A percentile compares a stretch with the other conserved stretches of the same genome.
These are phyloP conservation scores for Wickerhamomyces tratensis DNA, from an alignment of 805 yeast species.

Conservation along the genomic window DNA sequence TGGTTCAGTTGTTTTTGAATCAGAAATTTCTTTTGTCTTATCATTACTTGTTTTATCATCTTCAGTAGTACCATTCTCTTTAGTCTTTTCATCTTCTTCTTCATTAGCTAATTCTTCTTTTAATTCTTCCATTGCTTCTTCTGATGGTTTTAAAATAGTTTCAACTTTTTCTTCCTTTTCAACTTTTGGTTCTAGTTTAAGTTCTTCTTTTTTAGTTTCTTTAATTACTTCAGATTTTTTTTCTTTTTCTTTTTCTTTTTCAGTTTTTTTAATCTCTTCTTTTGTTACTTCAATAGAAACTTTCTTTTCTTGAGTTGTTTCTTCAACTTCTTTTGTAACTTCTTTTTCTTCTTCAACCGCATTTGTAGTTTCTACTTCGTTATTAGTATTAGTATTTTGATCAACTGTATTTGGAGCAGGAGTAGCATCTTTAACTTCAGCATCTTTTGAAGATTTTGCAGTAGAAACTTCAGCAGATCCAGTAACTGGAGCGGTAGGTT, in stretches of 20 bases:
- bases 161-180: background rate
- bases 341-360: background rate
- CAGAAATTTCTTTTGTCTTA: background rate
- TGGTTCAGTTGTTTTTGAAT: slow-evolving; percentile 24
- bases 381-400: background rate
- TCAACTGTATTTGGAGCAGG: too few relatives aligned
- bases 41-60: slow-evolving; percentile 8
- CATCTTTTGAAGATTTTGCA: slow-evolving; percentile 2
- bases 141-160: slow-evolving; percentile 13
- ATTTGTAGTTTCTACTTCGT: slow-evolving; percentile 3
- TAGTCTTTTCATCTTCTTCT: slow-evolving; percentile 29
- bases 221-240: slow-evolving; percentile 6
- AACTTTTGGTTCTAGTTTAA: background rate
- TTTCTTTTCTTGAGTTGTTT: background rate
- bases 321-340: background rate
- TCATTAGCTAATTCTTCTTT: slow-evolving; percentile 25
- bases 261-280: background rate
- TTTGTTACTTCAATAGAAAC: background rate
- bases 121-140: slow-evolving; percentile 16
- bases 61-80: slow-evolving; percentile 1
- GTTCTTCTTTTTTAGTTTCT: background rate
- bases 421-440: background rate
- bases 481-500: slow-evolving; percentile 1
- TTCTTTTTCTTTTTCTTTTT: slow-evolving; percentile 1
- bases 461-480: slow-evolving; percentile 4